These are phyloP conservation scores for Zizania palustris DNA, from an alignment of 202 grass and related monocot genomes.

Conservation along the genomic window DNA sequence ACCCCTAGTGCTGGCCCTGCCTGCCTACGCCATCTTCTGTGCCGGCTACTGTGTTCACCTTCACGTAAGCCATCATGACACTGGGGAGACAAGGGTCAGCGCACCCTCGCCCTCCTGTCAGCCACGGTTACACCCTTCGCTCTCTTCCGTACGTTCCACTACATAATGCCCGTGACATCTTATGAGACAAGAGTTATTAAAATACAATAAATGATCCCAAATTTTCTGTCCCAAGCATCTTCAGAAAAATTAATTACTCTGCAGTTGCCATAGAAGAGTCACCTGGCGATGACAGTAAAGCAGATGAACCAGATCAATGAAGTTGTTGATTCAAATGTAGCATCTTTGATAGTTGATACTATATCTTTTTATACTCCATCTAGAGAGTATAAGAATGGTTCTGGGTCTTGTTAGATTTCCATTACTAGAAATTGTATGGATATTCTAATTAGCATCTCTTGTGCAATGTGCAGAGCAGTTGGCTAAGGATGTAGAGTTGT, in stretches of 20 bases:
- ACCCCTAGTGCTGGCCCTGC: too few relatives aligned
- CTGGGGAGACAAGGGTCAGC: too few relatives aligned
- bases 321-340: constrained; percentile 4
- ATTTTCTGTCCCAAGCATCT: background rate
- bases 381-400: constrained; percentile 14
- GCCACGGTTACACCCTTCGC: too few relatives aligned
- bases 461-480: constrained; percentile 61
- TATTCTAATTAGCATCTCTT: constrained; percentile 32
- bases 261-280: constrained; percentile 10
- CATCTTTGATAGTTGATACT: background rate
- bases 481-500: constrained; percentile 79
- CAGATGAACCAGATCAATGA: constrained; percentile 8
- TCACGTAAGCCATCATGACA: too few relatives aligned
- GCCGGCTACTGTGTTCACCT: too few relatives aligned
- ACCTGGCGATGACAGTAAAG: background rate
- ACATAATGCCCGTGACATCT: too few relatives aligned
- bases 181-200: constrained; percentile 6
- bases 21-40: too few relatives aligned
- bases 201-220: constrained; percentile 19
- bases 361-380: background rate
- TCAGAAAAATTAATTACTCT: background rate
- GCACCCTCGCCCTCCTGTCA: too few relatives aligned
- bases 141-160: too few relatives aligned
- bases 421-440: background rate
- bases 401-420: constrained; percentile 28